Evolutionary conservation across 108 stramenopile species (phyloP).

Genomic region (Chaetoceros tenuissimus): DNA sequence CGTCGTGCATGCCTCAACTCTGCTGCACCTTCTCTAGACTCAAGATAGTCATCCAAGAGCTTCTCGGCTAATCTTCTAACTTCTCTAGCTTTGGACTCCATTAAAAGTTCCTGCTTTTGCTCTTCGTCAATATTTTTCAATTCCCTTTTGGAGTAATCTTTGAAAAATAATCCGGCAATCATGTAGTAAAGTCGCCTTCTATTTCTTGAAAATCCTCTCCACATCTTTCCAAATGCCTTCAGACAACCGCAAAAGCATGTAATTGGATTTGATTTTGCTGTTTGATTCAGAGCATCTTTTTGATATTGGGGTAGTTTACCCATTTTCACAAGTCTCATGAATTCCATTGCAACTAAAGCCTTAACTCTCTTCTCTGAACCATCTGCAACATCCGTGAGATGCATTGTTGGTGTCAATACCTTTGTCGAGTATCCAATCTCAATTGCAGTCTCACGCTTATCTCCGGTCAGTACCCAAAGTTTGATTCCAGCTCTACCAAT

Average conservation of each 20-base stretch:
- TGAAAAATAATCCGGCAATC: conserved; percentile 18
- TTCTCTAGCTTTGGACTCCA: conserved; percentile 7
- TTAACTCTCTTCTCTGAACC: conserved; percentile 44
- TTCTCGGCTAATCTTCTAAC: conserved; percentile 59
- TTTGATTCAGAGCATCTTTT: conserved; percentile 33
- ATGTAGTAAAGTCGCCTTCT: conserved; percentile 16
- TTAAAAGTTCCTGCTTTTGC: not conserved
- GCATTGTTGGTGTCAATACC: conserved; percentile 88
- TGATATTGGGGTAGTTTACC: conserved; percentile 74
- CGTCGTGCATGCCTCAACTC: not conserved
- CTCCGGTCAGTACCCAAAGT: conserved; percentile 97
- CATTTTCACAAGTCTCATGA: conserved; percentile 72
- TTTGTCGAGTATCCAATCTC: conserved; percentile 94
- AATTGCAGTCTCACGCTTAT: conserved; percentile 96
- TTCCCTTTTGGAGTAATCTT: conserved; percentile 13
- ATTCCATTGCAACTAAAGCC: conserved; percentile 72
- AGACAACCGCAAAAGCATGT: too few relatives aligned
- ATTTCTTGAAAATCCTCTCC: conserved; percentile 9
- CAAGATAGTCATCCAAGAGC: conserved; percentile 48
- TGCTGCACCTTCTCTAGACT: conserved; percentile 21
- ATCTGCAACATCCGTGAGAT: conserved; percentile 80
- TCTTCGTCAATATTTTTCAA: conserved; percentile 1
- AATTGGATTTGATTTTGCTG: conserved; percentile 3
- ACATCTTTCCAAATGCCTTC: conserved; percentile 18
- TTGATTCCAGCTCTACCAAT: conserved; percentile 90